Evolutionary conservation across 805 yeast genomes (phyloP).

Genomic region (Candida saitoana): DNA sequence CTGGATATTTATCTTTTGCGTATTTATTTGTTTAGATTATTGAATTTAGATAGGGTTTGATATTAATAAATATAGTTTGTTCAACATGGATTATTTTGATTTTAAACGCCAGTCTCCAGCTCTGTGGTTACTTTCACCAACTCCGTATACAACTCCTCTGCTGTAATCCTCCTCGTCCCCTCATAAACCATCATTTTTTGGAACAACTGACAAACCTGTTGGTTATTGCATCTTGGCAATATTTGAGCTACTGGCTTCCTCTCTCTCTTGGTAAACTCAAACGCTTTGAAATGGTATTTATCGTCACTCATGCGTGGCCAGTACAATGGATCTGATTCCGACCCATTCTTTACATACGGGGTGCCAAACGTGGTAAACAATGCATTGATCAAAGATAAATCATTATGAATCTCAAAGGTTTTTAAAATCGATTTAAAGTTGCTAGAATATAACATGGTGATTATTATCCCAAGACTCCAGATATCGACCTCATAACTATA

Average conservation of each 20-base stretch:
- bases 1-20: too few species aligned
- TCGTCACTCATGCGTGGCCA: slow-evolving; percentile 35
- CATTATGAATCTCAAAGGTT: slow-evolving; percentile 37
- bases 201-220: slow-evolving; percentile 25
- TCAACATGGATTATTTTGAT: too few species aligned
- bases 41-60: too few species aligned
- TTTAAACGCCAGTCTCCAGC: too few species aligned
- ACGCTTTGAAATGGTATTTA: slow-evolving; percentile 25
- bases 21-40: too few species aligned
- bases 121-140: slow-evolving; percentile 4
- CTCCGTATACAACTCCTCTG: slow-evolving; percentile 8
- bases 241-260: slow-evolving; percentile 8
- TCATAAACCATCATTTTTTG: slow-evolving; percentile 43
- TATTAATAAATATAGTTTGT: too few species aligned
- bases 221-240: slow-evolving; percentile 16
- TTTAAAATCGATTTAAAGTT: slow-evolving; percentile 27
- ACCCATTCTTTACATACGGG: slow-evolving; percentile 33
- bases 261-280: slow-evolving; percentile 15
- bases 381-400: slow-evolving; percentile 53
- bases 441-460: slow-evolving; percentile 47
- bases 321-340: slow-evolving; percentile 13
- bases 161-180: slow-evolving; percentile 13
- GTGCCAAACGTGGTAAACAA: slow-evolving; percentile 61
- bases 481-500: slow-evolving; percentile 60
- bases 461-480: slow-evolving; percentile 67